Evolutionary conservation across 106 monocot species (phyloP), one percentile per base, ranked within the genome.

Genomic region (Acanthochlamys bracteata): DNA sequence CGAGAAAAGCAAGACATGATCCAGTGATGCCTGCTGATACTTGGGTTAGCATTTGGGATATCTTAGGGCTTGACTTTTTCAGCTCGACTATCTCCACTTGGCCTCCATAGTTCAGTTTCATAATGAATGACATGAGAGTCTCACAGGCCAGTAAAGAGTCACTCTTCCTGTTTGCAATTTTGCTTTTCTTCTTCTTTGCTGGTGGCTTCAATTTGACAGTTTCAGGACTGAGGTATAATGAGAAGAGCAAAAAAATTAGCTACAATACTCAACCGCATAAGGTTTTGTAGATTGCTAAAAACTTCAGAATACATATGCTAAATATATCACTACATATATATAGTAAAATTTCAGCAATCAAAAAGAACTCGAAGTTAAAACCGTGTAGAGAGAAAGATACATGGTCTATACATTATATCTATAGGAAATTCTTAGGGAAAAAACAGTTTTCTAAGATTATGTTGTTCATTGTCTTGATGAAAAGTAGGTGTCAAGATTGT

Each of bases 1-100:
- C 72, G 27, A 95, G 60, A 60, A 95, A 73, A 25, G 90, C 90
- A 16, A 95, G 70, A 56, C 86, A 90, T n/a, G 80, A 77, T 68
- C 90, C 94, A 20, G 83, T 86, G 61, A 90, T 82, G 4, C 84
- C 84, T 12, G 89, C 78, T 39, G 86, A 81, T 11, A 83, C 59
- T 25, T 82, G 79, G 41, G 60, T 80, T 27, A 95, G 73, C 25
- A 90, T 55, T 57, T 84, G 53, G 47, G 70, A 53, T 59, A 95
- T 60, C 59, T 87, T 82, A 1, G 74, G 69, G 3, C 77, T 75
- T 53, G 81, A 79, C 59, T 87, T 86, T 73, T 80, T 90, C 64
- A 90, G 70, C 9, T 79, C 79, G 64, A 73, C 67, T 46, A 76
- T 26, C 14, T 65, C 63, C 19, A 41, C 57, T 27, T 26, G 67